Evolutionary conservation across 495 filamentous ascomycete species (phyloP), one percentile per base, ranked within the genome.

Genomic region (Aspergillus bertholletiae): DNA sequence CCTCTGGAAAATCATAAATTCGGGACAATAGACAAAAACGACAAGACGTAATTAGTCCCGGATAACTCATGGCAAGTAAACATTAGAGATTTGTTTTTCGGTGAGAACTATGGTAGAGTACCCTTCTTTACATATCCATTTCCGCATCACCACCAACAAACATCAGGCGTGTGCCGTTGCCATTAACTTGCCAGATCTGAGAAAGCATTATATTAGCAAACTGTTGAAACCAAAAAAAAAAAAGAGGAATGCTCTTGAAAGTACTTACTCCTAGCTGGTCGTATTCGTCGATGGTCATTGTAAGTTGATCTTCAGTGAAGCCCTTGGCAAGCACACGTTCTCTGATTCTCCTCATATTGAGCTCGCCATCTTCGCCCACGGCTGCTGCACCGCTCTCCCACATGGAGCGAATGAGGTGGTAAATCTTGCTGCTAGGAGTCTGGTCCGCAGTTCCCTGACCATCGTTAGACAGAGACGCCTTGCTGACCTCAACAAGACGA

Each of bases 131-230:
- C 51, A 69, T 61, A 43, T 80, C 81, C 74, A 85, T 83, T 51
- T 84, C 80, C 55, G 72, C 79, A 59, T 73, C 75, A 26, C 80
- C 81, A 35, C 85, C 83, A 51, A 89, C 77, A 66, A 97, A 97
- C 22, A 97, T 83, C 49, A 98, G 76, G 49, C 92, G 83, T 7
- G 88, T 89, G 11, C 91, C 91, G 57, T 92, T 88, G 40, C 85
- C 89, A 45, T 88, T 83, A 30, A 92, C 92, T 85, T 97, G 95
- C 94, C 94, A 97, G 57, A 96, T 85, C 92, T 96, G 54, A 58
- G 54, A 11, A 50, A 35, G 40, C 56, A 35, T 27, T 27, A 45
- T 46, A 53, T 65, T 56, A 73, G 59, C 61, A 50, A n/a, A n/a
- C n/a, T n/a, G 39, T 48, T 28, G 26, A n/a, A n/a, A n/a, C 13